Evolutionary conservation across 306 rosid genomes (phyloP).

Genomic region (Inga leiocalycina): DNA sequence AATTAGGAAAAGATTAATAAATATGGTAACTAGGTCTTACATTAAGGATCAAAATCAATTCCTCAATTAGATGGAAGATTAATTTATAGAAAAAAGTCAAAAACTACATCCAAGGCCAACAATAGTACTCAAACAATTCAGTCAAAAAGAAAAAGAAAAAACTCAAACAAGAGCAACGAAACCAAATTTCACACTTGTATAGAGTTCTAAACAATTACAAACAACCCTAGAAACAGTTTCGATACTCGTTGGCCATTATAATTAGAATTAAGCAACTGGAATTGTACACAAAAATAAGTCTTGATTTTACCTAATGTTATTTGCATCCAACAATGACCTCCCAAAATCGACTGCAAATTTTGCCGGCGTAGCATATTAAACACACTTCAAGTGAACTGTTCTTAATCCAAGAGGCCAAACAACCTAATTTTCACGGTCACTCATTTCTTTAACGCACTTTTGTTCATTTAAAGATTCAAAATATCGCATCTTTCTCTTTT

Average conservation of each 20-base stretch:
- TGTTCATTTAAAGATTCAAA: neutral
- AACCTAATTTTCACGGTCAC: neutral
- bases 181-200: neutral
- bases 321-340: neutral
- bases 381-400: neutral
- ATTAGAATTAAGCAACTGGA: constrained; percentile 8
- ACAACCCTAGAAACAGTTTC: constrained; percentile 9
- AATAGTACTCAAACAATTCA: neutral
- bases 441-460: neutral
- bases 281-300: neutral
- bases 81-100: neutral
- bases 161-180: neutral
- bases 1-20: too few species aligned
- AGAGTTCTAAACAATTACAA: neutral
- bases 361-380: too few species aligned
- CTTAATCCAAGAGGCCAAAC: neutral
- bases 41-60: too few species aligned
- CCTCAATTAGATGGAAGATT: neutral
- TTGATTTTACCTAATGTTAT: neutral
- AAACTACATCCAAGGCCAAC: neutral
- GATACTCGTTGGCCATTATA: neutral
- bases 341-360: neutral
- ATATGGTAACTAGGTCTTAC: too few species aligned
- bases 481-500: neutral
- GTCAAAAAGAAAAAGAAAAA: too few species aligned